A percentile compares a stretch with the other conserved stretches of the same genome.
Conservation (phyloP, 1,284 basidiomycete species). For the Thecaphora thlaspeos region DNA sequence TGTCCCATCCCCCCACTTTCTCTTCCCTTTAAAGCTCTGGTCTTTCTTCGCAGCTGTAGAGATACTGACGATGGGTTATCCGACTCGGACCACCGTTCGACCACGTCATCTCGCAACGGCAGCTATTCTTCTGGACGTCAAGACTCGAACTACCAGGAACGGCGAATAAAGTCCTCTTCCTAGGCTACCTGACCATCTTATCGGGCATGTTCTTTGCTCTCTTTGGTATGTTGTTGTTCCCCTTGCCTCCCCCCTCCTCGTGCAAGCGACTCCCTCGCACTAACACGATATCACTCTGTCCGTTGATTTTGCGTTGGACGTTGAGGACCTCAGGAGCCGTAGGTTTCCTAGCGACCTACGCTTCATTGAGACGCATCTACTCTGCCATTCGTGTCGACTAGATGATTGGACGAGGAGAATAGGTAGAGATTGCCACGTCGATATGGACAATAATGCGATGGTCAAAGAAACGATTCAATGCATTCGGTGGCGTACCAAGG, state of each 20-base stretch:
- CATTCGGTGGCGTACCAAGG: no score
- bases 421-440: no score
- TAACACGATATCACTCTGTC: no score
- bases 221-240: conserved; percentile 64
- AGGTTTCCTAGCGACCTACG: conserved; percentile 45
- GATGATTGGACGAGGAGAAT: background rate
- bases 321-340: conserved; percentile 20
- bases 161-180: conserved; percentile 79
- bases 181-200: conserved; percentile 85
- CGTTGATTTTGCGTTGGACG: no score
- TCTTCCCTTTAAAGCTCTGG: background rate
- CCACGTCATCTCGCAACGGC: no score
- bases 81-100: no score
- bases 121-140: conserved; percentile 80
- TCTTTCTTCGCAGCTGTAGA: no score
- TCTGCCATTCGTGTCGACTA: conserved; percentile 50
- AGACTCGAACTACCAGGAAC: conserved; percentile 79
- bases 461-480: no score
- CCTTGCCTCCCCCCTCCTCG: background rate
- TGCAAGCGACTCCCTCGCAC: background rate
- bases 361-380: conserved; percentile 41
- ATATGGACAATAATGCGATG: no score
- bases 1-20: background rate
- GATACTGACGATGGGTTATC: no score
- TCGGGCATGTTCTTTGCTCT: conserved; percentile 82